Percentiles rank a stretch among this genome's conserved stretches.
Conservation (phyloP, 345 rosid genomes). For the Aquilaria sinensis region DNA sequence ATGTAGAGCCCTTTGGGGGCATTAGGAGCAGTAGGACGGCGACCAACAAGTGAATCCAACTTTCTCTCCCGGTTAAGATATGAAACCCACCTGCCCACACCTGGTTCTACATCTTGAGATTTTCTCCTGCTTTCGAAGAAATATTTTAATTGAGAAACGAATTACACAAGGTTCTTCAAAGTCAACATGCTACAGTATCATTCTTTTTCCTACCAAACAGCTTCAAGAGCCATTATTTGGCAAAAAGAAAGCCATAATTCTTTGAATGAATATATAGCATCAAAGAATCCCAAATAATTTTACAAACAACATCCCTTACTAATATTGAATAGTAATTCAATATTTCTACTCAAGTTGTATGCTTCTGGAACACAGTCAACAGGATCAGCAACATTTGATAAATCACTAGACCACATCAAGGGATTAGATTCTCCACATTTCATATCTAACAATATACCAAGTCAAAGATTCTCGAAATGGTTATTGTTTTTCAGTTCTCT, state of each 20-base stretch:
- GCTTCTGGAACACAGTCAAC: too few species aligned
- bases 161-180: not conserved
- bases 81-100: conserved; percentile 97
- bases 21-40: conserved; percentile 63
- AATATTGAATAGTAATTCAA: too few species aligned
- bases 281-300: too few species aligned
- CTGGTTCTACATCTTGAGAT: conserved; percentile 58
- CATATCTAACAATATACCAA: too few species aligned
- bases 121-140: conserved; percentile 35
- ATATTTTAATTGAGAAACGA: conserved; percentile 3
- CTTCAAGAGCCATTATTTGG: not conserved
- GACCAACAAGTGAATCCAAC: conserved; percentile 68
- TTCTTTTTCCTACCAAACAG: not conserved
- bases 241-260: not conserved
- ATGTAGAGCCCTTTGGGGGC: conserved; percentile 90
- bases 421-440: too few species aligned
- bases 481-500: too few species aligned
- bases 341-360: too few species aligned
- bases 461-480: too few species aligned
- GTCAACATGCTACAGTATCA: not conserved
- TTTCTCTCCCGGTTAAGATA: conserved; percentile 86
- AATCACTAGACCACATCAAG: too few species aligned
- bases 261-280: too few species aligned
- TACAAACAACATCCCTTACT: too few species aligned
- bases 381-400: too few species aligned